Evolutionary conservation across 345 rosid genomes (phyloP), one percentile per base, ranked within the genome.

Genomic region (Psidium friedrichsthalianum): DNA sequence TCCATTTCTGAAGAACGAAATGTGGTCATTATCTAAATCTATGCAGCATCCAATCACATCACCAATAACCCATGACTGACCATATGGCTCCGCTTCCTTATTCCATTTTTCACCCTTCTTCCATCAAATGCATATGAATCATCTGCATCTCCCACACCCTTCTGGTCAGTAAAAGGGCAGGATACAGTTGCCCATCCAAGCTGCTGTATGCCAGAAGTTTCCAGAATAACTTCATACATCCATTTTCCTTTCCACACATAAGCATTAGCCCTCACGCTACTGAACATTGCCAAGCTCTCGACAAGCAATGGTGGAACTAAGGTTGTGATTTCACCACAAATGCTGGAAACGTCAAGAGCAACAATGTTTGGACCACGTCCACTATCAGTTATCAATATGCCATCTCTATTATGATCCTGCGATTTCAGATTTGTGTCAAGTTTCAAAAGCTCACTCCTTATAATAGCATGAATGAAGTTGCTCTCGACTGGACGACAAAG

Each of bases 91-190:
- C 59, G 91, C 90, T 80, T 95, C 91, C 87, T 95, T 95, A 84
- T 92, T 97, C 98, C 99, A 96, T 89, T 97, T 97, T 92, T 93
- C 55, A 95, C 96, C 87, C 99, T 93, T 88, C 92, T 91, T 82
- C 99, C 99, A 91, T 97, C 99, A 89, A 93, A 97, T 82, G 99
- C 99, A 92, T 95, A 97, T 3, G 99, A 97, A 94, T 97, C 98
- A 86, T 95, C 98, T 51, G 96, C 97, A 92, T 97, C 98, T 53
- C 99, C 99, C 22, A 97, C 99, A 84, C 99, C 99, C 84, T 94
- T 92, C 90, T 91, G 98, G 59, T 97, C 98, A 53, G 96, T 96
- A 87, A 97, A 97, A 47, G 96, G 98, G 85, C 98, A 97, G 59
- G 96, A 89, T 80, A 91, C 90, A 42, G 98, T 96, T 25, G 98